These are phyloP conservation scores for Carex littledalei DNA, from an alignment of 176 grass and related monocot species.

Conservation along the genomic window DNA sequence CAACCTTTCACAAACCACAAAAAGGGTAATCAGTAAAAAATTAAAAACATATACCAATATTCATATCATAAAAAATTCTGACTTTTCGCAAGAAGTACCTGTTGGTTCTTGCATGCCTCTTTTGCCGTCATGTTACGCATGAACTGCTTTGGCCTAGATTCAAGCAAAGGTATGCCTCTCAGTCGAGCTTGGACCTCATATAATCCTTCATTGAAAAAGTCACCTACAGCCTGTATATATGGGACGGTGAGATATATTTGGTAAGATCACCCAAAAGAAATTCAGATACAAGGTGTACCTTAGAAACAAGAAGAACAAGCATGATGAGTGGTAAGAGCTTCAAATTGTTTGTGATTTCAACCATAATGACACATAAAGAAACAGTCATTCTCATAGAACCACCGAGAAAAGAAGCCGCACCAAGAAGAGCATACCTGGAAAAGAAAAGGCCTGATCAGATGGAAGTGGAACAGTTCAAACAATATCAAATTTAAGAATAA, in stretches of 20 bases:
- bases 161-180: conserved; percentile 88
- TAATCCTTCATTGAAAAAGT: conserved; percentile 89
- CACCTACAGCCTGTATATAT: conserved; percentile 81
- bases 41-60: conserved; percentile 18
- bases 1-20: conserved; percentile 48
- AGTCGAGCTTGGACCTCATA: conserved; percentile 89
- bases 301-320: conserved; percentile 97
- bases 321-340: conserved; percentile 93
- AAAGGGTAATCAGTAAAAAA: neutral
- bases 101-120: conserved; percentile 88
- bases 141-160: conserved; percentile 80
- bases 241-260: conserved; percentile 19
- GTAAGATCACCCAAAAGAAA: conserved; percentile 24
- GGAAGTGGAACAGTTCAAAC: neutral
- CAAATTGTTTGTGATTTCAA: conserved; percentile 99
- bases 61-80: neutral
- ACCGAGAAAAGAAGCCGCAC: conserved; percentile 96
- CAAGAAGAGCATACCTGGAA: conserved; percentile 92
- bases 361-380: conserved; percentile 99
- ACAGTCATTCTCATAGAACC: conserved; percentile 99
- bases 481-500: conserved; percentile 12
- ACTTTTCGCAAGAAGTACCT: conserved; percentile 44
- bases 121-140: conserved; percentile 89
- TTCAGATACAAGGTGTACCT: conserved; percentile 43
- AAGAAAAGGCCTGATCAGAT: neutral